Evolutionary conservation across 768 basidiomycete species (phyloP), one percentile per base, ranked within the genome.

Genomic region (Mycena maculata): DNA sequence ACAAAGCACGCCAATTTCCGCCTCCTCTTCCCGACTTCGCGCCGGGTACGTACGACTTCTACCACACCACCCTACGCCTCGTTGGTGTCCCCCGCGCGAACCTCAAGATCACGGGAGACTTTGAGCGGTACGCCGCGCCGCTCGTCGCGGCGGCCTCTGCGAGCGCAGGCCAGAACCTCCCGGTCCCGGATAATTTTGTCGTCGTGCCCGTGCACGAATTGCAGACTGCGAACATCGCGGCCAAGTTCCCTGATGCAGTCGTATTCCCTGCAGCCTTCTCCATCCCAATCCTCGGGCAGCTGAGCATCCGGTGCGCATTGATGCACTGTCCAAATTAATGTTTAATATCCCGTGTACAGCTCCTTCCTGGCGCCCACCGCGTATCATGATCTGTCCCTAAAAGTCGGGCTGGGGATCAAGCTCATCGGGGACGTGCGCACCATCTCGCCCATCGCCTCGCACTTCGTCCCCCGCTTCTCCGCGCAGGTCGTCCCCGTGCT

Each of bases 251-350:
- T 5, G 82, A 85, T 16, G 82, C 81, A 1, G 68, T 74, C n/a
- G 74, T 87, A 4, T 83, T 80, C 56, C 80, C 85, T 2, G 74
- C 77, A 42, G 78, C 81, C 45, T 85, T 83, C 65, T 74, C 67
- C 47, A 74, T 88, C 8, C 80, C 83, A 12, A 74, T 85, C 7
- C 76, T 80, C 3, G 87, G 86, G 0, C 87, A 88, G 71, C 86
- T 86, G 72, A 87, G 86, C 65, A 76, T 88, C 58, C 80, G 87
- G 86, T 86, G n/a, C n/a, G n/a, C n/a, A n/a, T n/a, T n/a, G n/a
- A 67, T 54, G 75, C 47, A 16, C 31, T 20, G 5, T 38, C 23
- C 15, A 6, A n/a, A 20, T 15, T 16, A 41, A 7, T n/a, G n/a
- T n/a, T 45, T 16, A 13, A 5, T 10, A 42, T 13, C 62, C n/a